Evolutionary conservation across 805 yeast species (phyloP).

Genomic region (Metschnikowia cubensis): DNA sequence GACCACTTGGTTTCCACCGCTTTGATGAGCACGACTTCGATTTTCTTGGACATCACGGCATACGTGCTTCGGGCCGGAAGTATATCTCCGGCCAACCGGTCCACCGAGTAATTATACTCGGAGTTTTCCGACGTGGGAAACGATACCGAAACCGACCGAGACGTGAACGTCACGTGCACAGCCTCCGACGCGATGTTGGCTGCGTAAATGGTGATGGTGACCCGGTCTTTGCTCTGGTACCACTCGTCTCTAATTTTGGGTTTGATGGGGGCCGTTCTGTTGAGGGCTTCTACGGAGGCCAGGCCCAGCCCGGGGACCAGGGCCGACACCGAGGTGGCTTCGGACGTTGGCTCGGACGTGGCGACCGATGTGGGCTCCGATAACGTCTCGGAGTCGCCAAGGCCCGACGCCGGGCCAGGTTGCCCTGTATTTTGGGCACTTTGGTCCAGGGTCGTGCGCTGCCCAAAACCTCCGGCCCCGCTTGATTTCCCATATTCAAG

Average conservation of each 20-base stretch:
- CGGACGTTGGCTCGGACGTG: too few species aligned
- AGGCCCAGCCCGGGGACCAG: background rate
- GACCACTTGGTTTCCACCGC: slow-evolving; percentile 48
- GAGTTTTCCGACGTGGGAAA: slow-evolving; percentile 49
- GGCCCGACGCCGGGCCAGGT: too few species aligned
- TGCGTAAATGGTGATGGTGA: slow-evolving; percentile 69
- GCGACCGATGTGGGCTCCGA: too few species aligned
- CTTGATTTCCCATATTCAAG: background rate
- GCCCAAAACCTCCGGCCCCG: too few species aligned
- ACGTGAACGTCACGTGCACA: slow-evolving; percentile 36
- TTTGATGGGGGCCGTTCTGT: slow-evolving; percentile 38
- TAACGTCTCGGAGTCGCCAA: too few species aligned
- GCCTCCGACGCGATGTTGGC: slow-evolving; percentile 55
- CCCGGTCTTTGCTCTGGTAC: slow-evolving; percentile 57
- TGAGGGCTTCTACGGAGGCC: slow-evolving; percentile 15
- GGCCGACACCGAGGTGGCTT: too few species aligned
- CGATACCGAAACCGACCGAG: slow-evolving; percentile 35
- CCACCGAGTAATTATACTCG: slow-evolving; percentile 55
- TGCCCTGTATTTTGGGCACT: background rate
- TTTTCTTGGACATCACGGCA: slow-evolving; percentile 63
- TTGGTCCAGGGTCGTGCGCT: background rate
- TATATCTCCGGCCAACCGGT: slow-evolving; percentile 51
- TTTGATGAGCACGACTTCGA: slow-evolving; percentile 66
- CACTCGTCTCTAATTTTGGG: slow-evolving; percentile 39
- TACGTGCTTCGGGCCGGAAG: slow-evolving; percentile 41